A percentile compares a stretch with the other conserved stretches of the same genome.
These are phyloP conservation scores for Cicer yamashitae DNA, from an alignment of 306 rosid species.

Conservation along the genomic window DNA sequence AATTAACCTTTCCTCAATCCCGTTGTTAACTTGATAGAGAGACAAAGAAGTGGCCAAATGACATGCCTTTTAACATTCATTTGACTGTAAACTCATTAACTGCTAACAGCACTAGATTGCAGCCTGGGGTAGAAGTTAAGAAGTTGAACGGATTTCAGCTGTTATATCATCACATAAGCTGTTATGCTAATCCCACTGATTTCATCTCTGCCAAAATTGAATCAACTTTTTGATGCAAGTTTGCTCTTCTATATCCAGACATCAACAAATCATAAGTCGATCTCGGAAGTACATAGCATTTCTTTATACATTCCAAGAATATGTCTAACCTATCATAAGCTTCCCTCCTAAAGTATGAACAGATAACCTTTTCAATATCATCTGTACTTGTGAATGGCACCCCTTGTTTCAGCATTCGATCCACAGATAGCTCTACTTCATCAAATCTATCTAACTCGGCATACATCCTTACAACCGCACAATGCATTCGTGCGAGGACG, in stretches of 20 bases:
- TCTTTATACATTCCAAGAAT: conserved; percentile 57
- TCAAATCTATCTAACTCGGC: conserved; percentile 61
- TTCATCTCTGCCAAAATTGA: conserved; percentile 49
- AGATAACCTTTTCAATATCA: conserved; percentile 65
- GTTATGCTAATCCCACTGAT: conserved; percentile 47
- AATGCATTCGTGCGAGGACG: conserved; percentile 51
- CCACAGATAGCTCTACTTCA: conserved; percentile 60
- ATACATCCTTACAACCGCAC: conserved; percentile 56
- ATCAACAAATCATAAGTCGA: conserved; percentile 61
- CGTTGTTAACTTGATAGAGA: background rate
- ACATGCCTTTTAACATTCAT: background rate
- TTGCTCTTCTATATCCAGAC: conserved; percentile 60
- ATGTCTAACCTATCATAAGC: conserved; percentile 65
- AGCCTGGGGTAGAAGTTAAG: background rate
- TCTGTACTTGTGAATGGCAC: conserved; percentile 47
- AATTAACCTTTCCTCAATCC: background rate
- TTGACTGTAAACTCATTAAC: background rate
- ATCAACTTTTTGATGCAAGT: conserved; percentile 52
- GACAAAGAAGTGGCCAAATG: background rate
- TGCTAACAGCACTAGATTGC: conserved; percentile 2
- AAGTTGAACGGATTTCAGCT: background rate
- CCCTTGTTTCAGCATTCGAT: conserved; percentile 69
- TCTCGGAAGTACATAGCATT: conserved; percentile 43
- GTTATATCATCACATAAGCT: background rate
- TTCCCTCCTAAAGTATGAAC: conserved; percentile 60